These are phyloP conservation scores for Eucalyptus curtisii DNA, from an alignment of 345 rosid genomes.

Conservation along the genomic window DNA sequence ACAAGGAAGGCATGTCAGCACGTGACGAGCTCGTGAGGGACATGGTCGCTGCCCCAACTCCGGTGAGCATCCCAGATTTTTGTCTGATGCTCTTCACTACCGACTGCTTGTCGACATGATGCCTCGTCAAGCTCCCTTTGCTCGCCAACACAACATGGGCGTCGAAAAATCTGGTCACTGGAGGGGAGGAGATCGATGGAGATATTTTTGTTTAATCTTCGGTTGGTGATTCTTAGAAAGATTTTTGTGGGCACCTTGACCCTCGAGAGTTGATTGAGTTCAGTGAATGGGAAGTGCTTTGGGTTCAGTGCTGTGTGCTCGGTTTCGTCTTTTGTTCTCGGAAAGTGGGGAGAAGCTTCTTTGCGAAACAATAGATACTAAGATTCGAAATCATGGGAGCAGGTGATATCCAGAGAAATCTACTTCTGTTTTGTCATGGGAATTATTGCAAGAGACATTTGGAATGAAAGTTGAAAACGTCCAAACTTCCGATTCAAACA, in stretches of 20 bases:
- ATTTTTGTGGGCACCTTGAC: background rate
- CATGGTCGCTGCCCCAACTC: conserved; percentile 13
- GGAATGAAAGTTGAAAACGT: background rate
- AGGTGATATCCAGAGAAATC: background rate
- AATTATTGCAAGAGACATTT: background rate
- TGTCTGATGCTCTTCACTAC: background rate
- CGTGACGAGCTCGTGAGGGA: conserved; percentile 25
- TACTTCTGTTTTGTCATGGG: background rate
- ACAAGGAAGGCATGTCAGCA: conserved; percentile 11
- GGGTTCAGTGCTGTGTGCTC: background rate
- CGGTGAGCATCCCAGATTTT: conserved; percentile 17
- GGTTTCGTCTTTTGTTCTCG: background rate
- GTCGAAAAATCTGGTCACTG: background rate
- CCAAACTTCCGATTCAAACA: background rate
- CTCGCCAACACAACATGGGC: background rate
- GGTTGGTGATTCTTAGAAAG: background rate
- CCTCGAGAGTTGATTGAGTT: background rate
- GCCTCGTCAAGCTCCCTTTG: background rate
- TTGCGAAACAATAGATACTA: background rate
- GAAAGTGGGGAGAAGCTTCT: background rate
- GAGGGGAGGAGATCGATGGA: background rate
- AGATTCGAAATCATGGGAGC: background rate
- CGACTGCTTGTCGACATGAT: background rate
- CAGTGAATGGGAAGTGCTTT: background rate
- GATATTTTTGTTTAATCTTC: background rate